Base-by-base conservation (phyloP, 306 rosid genomes). In the Castanea sativa region DNA sequence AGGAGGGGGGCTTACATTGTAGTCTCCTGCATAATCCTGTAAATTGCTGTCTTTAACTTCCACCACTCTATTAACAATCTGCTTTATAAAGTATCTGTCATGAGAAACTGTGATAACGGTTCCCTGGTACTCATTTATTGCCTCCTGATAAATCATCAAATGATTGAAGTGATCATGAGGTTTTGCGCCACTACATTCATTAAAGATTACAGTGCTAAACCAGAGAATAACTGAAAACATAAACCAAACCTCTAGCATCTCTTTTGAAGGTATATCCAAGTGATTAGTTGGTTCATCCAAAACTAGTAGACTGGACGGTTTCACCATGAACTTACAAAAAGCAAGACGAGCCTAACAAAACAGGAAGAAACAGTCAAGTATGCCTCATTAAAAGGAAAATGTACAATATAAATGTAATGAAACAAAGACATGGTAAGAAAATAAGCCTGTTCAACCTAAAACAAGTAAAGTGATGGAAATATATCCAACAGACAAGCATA, bases 241-340 rank as follows among this genome's bases (percentile, higher is more conserved):
- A 51, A 55, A 71, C 45, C 83, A 76, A 79, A 90, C 99, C 99
- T 92, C 99, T 16, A 95, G 98, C 99, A 95, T 95, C 85, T 95
- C 98, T 86, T 95, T 95, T 53, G 99, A 90, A 80, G 99, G 99
- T 87, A 95, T 92, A 82, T 95, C 98, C 92, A 95, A 86, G 90
- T 95, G 99, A 87, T 95, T 95, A 71, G 99, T 95, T 19, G 99
- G 98, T 85, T 95, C 99, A 78, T 95, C 99, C 86, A 95, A 79
- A 59, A 95, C 94, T 81, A 95, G 89, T 82, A 92, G 71, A 64
- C 92, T 92, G 23, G 98, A 95, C 38, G 99, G 99, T 78, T 85
- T 95, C 79, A 92, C 99, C 99, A 95, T 95, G 89, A 95, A 95
- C 80, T 89, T 95, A 90, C 98, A 95, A 69, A 95, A 95, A 7